These are phyloP conservation scores for Pinus tabuliformis DNA, from an alignment of 75 land plant species.

Conservation along the genomic window DNA sequence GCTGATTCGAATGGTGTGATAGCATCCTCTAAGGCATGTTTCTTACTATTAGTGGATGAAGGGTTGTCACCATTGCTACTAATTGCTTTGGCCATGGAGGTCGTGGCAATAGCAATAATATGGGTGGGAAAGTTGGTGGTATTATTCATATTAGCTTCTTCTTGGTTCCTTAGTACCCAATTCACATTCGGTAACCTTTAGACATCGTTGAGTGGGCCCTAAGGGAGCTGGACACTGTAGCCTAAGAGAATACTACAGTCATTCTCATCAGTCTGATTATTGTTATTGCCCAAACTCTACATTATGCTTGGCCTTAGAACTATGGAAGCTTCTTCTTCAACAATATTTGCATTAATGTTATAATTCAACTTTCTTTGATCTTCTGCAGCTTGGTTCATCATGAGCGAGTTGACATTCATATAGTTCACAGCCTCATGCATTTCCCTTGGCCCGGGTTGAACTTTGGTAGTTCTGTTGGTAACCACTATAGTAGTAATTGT, in stretches of 20 bases:
- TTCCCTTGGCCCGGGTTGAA: too few relatives aligned
- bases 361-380: neutral
- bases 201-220: neutral
- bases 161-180: neutral
- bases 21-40: neutral
- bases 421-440: too few relatives aligned
- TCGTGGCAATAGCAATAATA: neutral
- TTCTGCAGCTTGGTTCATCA: neutral
- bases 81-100: too few relatives aligned
- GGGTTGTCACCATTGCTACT: neutral
- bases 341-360: too few relatives aligned
- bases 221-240: conserved; percentile 9
- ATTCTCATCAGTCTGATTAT: neutral
- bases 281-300: neutral
- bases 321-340: too few relatives aligned
- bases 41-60: neutral
- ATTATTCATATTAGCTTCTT: neutral
- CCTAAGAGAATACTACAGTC: conserved; percentile 2
- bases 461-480: too few relatives aligned
- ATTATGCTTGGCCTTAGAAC: neutral
- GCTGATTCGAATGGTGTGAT: conserved; percentile 6
- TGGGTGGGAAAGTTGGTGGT: neutral
- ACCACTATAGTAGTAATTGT: too few relatives aligned
- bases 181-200: neutral
- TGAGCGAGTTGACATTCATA: neutral